Conservation (phyloP, 2,329 filamentous ascomycete genomes). For the Aureobasidium musti region DNA sequence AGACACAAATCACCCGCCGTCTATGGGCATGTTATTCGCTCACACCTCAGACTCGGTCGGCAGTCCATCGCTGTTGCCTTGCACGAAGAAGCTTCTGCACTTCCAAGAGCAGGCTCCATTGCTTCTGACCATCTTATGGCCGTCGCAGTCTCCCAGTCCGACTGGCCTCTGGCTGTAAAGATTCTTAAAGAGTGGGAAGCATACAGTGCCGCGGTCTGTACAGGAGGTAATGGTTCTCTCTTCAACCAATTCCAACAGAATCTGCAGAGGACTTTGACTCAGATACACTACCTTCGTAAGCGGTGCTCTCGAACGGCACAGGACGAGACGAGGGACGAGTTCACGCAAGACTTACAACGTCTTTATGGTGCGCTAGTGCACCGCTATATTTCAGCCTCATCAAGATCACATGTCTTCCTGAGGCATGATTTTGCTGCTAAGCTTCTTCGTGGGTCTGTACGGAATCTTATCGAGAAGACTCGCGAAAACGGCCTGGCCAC, state of each 20-base stretch:
- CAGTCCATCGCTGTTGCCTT: slow-evolving; percentile 44
- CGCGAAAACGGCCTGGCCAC: neutral
- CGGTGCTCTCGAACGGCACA: neutral
- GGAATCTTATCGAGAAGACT: neutral
- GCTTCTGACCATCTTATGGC: slow-evolving; percentile 25
- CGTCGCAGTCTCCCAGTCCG: slow-evolving; percentile 29
- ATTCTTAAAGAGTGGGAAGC: slow-evolving; percentile 33
- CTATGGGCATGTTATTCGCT: slow-evolving; percentile 50
- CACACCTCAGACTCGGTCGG: slow-evolving; percentile 48
- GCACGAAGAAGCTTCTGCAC: slow-evolving; percentile 45
- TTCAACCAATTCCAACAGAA: neutral
- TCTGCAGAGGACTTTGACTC: neutral
- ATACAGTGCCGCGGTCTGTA: neutral
- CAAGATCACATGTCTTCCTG: neutral
- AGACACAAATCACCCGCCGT: slow-evolving; percentile 38
- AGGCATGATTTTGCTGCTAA: neutral
- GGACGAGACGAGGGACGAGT: neutral
- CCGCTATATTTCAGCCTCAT: neutral
- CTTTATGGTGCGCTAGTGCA: neutral
- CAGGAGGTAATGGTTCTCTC: neutral
- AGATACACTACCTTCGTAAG: neutral
- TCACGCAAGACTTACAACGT: neutral
- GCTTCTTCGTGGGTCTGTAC: neutral
- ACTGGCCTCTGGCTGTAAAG: slow-evolving; percentile 43
- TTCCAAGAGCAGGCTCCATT: slow-evolving; percentile 26